Evolutionary conservation across 805 yeast genomes (phyloP), one percentile per base, ranked within the genome.

Genomic region (Candida xiaguanensis): DNA sequence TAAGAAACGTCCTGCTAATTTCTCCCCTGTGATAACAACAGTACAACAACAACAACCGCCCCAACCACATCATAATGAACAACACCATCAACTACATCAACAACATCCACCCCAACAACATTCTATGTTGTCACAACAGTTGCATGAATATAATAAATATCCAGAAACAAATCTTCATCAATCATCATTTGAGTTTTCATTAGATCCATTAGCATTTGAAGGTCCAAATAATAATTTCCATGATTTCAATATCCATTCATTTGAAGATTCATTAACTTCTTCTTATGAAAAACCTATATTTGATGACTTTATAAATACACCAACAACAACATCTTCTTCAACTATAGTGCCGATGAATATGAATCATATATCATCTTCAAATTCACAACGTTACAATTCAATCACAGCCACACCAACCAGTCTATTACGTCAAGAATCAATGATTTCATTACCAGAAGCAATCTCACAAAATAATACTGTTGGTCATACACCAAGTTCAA

Each of bases 131-230:
- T 25, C 31, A 4, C 37, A 34, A 20, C 37, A 34, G 14, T 17
- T 34, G 15, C n/a, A 34, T 16, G 37, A 34, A 20, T 22, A 23
- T 8, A 34, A 34, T 14, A 22, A 31, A 9, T 26, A 8, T 30
- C 30, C 22, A 18, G 18, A 32, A 35, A 8, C 13, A 20, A 11
- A 20, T 26, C 16, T 14, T n/a, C 13, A 23, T 15, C 34, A 37
- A 26, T 38, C 39, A 25, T 23, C 43, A 26, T 34, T 41, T 36
- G 42, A 36, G 17, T 74, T 74, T 43, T 53, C 68, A 34, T 58
- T 73, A 20, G 75, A 72, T 42, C 75, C 77, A 3, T 52, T 72
- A 41, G 76, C 76, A 0, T 65, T 69, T 42, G 80, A 74, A 38
- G 77, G 74, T 5, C 65, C 70, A 46, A 59, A 47, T 41, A 50